Evolutionary conservation across 2,329 filamentous ascomycete genomes (phyloP).

Genomic region (Aureobasidium melanogenum): DNA sequence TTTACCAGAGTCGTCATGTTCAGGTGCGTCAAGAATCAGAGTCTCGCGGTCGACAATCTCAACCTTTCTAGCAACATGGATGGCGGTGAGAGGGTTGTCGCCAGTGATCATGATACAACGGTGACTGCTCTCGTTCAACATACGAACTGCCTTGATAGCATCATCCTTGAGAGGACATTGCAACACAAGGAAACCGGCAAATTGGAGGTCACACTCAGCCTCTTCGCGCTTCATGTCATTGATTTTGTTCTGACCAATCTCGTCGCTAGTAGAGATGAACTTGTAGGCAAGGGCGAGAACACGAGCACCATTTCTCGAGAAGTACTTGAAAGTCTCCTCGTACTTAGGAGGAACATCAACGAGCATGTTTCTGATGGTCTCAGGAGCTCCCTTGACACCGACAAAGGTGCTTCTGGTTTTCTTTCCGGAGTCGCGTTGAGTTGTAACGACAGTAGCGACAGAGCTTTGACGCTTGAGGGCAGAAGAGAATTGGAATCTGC

Average conservation of each 20-base stretch:
- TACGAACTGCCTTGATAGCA: conserved; percentile 83
- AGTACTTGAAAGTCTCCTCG: conserved; percentile 97
- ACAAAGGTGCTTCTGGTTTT: conserved; percentile 82
- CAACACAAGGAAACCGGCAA: conserved; percentile 91
- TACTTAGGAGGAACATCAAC: conserved; percentile 75
- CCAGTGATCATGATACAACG: conserved; percentile 99
- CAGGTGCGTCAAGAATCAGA: conserved; percentile 88
- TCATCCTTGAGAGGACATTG: conserved; percentile 96
- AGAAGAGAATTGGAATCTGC: conserved; percentile 97
- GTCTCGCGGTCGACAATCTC: conserved; percentile 96
- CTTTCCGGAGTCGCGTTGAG: conserved; percentile 62
- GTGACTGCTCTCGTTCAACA: conserved; percentile 98
- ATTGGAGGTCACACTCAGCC: conserved; percentile 73
- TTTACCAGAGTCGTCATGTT: conserved; percentile 72
- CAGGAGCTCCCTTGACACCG: conserved; percentile 91
- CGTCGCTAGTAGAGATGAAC: conserved; percentile 70
- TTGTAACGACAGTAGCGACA: conserved; percentile 70
- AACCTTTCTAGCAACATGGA: conserved; percentile 89
- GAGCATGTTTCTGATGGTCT: conserved; percentile 93
- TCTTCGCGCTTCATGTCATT: conserved; percentile 92
- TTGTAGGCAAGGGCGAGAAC: conserved; percentile 93
- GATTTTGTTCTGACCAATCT: conserved; percentile 75
- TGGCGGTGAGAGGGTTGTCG: conserved; percentile 92
- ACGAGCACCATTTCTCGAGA: conserved; percentile 89
- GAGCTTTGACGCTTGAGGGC: conserved; percentile 93